Evolutionary conservation across 352 stramenopile genomes (phyloP), one percentile per base, ranked within the genome.

Genomic region (Phytophthora podocarpi): DNA sequence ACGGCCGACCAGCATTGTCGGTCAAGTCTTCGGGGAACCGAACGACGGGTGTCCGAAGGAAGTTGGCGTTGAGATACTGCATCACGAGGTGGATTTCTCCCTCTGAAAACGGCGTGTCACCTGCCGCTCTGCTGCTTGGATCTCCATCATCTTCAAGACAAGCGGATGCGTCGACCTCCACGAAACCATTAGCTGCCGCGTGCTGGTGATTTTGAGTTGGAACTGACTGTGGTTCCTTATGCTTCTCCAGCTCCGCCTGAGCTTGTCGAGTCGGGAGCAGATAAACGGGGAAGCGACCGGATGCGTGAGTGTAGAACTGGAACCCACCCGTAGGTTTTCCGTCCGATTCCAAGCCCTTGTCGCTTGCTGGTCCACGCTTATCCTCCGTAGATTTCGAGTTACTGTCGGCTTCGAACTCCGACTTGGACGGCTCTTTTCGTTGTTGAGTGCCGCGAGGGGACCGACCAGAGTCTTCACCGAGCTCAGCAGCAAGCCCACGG

Each of bases 61-160:
- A 94, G 34, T 93, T 96, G 0, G 80, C 54, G 52, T 93, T 97
- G 16, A 97, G 74, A 63, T 92, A 97, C 49, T 93, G 78, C n/a
- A 94, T 40, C 18, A 97, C 18, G 24, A 96, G 81, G 18, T 80
- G 59, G 9, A 87, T 72, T 43, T 94, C 89, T 0, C 46, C 48
- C 0, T 82, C 67, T 18, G 56, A 64, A 32, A 82, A 89, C 1
- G 55, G 23, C 7, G 34, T 15, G 0, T 10, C 35, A 4, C 15
- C 21, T 40, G n/a, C n/a, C n/a, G n/a, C n/a, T n/a, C 16, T 37
- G 4, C 12, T 24, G 21, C 12, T 59, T n/a, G 34, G 18, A 32
- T 40, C 26, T 40, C 5, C 27, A 9, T 59, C 50, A 3, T 69
- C 52, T 2, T 72, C 49, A 0, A 70, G 5, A 10, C 75, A 68